A percentile compares a stretch with the other conserved stretches of the same genome.
Evolutionary conservation across 345 rosid genomes (phyloP).

Genomic region (Brassica carinata): DNA sequence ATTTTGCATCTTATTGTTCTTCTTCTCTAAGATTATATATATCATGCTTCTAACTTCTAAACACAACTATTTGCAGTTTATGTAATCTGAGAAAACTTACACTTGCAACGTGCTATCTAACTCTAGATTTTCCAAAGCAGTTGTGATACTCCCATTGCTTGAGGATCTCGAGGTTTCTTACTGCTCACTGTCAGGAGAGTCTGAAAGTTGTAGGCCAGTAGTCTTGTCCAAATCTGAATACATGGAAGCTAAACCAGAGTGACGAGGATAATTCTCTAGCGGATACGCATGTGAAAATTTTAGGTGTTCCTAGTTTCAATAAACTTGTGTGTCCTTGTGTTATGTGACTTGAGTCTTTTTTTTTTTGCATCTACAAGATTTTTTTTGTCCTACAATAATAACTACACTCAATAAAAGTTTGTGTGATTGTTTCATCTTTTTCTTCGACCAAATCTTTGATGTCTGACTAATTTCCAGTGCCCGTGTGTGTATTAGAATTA

Average conservation of each 20-base stretch:
- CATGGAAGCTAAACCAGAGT: neutral
- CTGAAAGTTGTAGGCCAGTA: neutral
- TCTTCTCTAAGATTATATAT: neutral
- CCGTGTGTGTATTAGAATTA: too few species aligned
- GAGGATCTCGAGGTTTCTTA: neutral
- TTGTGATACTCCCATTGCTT: neutral
- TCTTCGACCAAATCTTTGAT: neutral
- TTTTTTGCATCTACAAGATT: neutral
- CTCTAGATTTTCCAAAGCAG: neutral
- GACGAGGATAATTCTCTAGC: neutral
- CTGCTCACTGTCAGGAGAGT: neutral
- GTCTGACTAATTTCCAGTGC: too few species aligned
- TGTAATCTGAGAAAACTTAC: constrained; percentile 49
- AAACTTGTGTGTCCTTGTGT: neutral
- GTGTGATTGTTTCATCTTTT: neutral
- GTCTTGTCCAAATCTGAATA: neutral
- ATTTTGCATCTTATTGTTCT: neutral
- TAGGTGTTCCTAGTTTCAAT: neutral
- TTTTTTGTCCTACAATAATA: neutral
- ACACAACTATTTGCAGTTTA: constrained; percentile 42
- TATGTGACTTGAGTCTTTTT: neutral
- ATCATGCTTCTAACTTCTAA: neutral
- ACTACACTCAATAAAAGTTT: too few species aligned
- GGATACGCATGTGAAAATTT: neutral
- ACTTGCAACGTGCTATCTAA: constrained; percentile 42